These are phyloP conservation scores for Neofusicoccum kwambonambiense DNA, from an alignment of 2,329 filamentous ascomycete genomes.

Conservation along the genomic window DNA sequence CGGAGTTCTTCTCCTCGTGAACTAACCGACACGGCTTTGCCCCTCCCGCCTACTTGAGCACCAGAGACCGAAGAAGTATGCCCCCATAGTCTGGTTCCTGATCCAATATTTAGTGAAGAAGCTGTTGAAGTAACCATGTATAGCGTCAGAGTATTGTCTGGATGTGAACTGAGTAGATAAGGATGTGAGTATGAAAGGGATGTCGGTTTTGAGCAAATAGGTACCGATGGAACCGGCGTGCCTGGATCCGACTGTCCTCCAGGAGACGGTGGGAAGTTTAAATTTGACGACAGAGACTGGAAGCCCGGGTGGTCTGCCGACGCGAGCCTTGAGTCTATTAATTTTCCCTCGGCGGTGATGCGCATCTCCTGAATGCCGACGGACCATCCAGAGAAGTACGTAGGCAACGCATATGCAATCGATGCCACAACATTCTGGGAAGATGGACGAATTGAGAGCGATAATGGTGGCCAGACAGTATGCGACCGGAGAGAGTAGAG, in stretches of 20 bases:
- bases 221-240: conserved; percentile 20
- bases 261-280: conserved; percentile 21
- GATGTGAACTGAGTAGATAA: conserved; percentile 78
- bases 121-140: conserved; percentile 76
- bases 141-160: conserved; percentile 83
- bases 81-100: conserved; percentile 79
- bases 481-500: conserved; percentile 79
- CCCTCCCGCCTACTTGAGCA: conserved; percentile 78
- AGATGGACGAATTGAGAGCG: conserved; percentile 75
- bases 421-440: conserved; percentile 68
- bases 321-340: conserved; percentile 50
- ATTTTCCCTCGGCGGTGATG: conserved; percentile 53
- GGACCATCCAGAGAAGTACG: conserved; percentile 77
- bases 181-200: conserved; percentile 66
- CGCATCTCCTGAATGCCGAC: conserved; percentile 89
- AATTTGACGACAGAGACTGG: conserved; percentile 35
- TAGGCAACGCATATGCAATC: conserved; percentile 81
- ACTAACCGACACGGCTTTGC: conserved; percentile 89
- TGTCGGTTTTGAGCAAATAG: conserved; percentile 42
- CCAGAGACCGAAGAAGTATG: conserved; percentile 88
- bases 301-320: conserved; percentile 52
- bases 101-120: conserved; percentile 64
- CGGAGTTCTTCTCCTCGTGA: conserved; percentile 66
- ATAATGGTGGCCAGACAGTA: conserved; percentile 73
- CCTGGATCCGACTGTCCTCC: not conserved